Conservation (phyloP, 164 flowering plant species). For the Berberis thunbergii region DNA sequence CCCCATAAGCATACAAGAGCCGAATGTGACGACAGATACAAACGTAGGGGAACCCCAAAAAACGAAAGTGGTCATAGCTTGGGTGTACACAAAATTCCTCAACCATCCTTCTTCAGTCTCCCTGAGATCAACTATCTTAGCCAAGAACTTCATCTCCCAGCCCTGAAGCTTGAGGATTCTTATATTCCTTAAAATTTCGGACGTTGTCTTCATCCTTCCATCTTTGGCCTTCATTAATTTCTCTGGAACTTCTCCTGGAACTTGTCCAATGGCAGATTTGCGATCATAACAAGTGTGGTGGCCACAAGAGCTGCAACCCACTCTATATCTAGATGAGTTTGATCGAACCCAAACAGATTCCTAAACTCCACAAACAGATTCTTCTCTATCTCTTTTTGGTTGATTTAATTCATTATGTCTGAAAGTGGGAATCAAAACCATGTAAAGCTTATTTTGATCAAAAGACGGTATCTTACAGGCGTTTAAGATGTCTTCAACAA, state of each 20-base stretch:
- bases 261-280: slow-evolving; percentile 35
- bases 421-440: not conserved
- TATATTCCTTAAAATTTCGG: slow-evolving; percentile 48
- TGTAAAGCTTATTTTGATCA: slow-evolving; percentile 3
- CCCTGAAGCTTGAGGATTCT: slow-evolving; percentile 53
- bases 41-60: slow-evolving; percentile 43
- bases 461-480: slow-evolving; percentile 18
- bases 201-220: slow-evolving; percentile 37
- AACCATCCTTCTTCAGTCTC: slow-evolving; percentile 32
- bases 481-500: slow-evolving; percentile 40
- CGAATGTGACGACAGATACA: slow-evolving; percentile 38
- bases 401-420: not conserved
- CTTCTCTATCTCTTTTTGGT: not conserved
- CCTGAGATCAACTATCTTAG: slow-evolving; percentile 30
- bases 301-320: slow-evolving; percentile 27
- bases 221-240: slow-evolving; percentile 46
- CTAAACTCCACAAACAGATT: not conserved
- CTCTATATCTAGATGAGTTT: too few species aligned
- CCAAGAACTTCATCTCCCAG: slow-evolving; percentile 54
- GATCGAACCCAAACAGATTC: too few species aligned
- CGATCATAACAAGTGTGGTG: slow-evolving; percentile 25
- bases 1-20: slow-evolving; percentile 33
- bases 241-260: slow-evolving; percentile 28
- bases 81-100: slow-evolving; percentile 25
- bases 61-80: slow-evolving; percentile 20